Evolutionary conservation across 148 eudicot species (phyloP).

Genomic region (Agrostemma githago): DNA sequence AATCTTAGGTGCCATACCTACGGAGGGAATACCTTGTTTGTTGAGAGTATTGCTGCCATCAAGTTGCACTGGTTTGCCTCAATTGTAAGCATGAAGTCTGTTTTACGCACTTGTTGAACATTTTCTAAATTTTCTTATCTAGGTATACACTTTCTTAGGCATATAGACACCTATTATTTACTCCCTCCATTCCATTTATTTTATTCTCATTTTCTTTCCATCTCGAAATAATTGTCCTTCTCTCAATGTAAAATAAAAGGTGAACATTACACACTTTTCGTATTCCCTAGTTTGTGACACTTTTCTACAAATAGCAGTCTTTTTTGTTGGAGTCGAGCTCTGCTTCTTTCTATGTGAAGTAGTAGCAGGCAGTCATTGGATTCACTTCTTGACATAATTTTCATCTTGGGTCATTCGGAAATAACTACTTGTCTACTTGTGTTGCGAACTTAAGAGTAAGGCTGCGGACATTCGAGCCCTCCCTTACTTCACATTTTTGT

Average conservation of each 20-base stretch:
- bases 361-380: no score
- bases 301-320: neutral
- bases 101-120: neutral
- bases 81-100: conserved; percentile 51
- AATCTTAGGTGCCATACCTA: conserved; percentile 78
- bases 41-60: conserved; percentile 80
- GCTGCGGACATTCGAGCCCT: no score
- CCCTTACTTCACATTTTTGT: no score
- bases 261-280: neutral
- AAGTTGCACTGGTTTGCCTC: conserved; percentile 77
- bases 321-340: no score
- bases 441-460: no score
- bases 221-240: neutral
- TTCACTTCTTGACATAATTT: no score
- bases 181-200: neutral
- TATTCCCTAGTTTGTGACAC: neutral
- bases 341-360: no score
- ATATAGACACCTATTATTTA: conserved; percentile 1
- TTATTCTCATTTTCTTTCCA: neutral
- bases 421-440: no score
- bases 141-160: neutral
- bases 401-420: no score
- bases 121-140: neutral
- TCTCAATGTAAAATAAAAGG: neutral
- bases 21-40: conserved; percentile 94